A percentile compares a stretch with the other conserved stretches of the same genome.
Evolutionary conservation across 1,284 basidiomycete genomes (phyloP).

Genomic region (Quambalaria eucalypti): DNA sequence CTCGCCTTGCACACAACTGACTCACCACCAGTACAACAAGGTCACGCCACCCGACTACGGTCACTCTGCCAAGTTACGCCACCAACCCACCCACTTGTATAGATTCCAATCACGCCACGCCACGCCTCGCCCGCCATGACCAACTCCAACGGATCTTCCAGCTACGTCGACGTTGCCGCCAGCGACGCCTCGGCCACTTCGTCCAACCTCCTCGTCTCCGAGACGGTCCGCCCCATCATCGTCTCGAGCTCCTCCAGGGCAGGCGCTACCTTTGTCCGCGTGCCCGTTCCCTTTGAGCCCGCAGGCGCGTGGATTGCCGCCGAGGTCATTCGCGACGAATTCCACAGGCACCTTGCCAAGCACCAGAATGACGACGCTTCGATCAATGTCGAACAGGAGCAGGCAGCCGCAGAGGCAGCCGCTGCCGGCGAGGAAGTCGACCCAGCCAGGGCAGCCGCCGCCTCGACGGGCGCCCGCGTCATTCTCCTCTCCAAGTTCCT

Average conservation of each 20-base stretch:
- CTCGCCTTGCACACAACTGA: no score
- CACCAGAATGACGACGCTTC: slow-evolving; percentile 13
- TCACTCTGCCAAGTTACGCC: no score
- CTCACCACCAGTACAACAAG: no score
- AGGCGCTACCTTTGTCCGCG: slow-evolving; percentile 15
- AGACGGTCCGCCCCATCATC: slow-evolving; percentile 5
- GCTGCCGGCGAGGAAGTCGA: slow-evolving; percentile 17
- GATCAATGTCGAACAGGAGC: slow-evolving; percentile 30
- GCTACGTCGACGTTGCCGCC: slow-evolving; percentile 6
- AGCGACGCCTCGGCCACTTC: neutral
- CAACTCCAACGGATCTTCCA: no score
- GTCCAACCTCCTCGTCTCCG: slow-evolving; percentile 1
- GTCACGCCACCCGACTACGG: no score
- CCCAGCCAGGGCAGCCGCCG: slow-evolving; percentile 3
- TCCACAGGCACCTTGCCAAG: slow-evolving; percentile 23
- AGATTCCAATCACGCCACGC: no score
- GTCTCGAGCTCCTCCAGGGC: slow-evolving; percentile 3
- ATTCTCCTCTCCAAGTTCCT: slow-evolving; percentile 45
- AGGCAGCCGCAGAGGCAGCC: slow-evolving; percentile 22
- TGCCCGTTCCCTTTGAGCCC: slow-evolving; percentile 29
- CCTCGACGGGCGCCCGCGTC: slow-evolving; percentile 21
- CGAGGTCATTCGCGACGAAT: slow-evolving; percentile 35
- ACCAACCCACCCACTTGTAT: no score
- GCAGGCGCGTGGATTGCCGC: slow-evolving; percentile 39
- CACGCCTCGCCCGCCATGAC: no score